phyloP scores from a whole-genome alignment of 2,329 filamentous ascomycete species.

The Corniculantispora saksenae region DNA sequence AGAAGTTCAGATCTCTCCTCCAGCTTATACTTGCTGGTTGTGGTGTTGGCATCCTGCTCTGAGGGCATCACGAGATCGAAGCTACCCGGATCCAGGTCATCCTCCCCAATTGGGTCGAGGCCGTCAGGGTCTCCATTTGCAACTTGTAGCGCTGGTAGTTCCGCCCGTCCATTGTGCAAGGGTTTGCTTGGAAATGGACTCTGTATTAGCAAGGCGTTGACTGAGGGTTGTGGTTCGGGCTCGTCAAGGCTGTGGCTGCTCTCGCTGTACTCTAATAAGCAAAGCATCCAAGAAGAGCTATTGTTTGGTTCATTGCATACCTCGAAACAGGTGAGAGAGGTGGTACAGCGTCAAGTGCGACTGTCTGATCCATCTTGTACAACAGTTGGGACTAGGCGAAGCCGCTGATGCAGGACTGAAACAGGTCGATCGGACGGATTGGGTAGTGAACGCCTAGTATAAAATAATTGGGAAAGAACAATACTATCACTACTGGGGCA shows the following conservation, averaged over 20 bases:
- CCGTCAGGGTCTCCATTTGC: slow-evolving; percentile 27
- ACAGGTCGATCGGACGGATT: not conserved
- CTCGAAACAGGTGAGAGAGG: slow-evolving; percentile 15
- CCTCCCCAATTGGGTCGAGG: slow-evolving; percentile 37
- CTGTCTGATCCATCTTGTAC: slow-evolving; percentile 12
- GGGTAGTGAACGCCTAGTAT: not conserved
- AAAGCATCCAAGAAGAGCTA: not conserved
- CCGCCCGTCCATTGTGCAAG: not conserved
- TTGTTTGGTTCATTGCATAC: not conserved
- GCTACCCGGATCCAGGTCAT: slow-evolving; percentile 40
- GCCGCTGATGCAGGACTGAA: not conserved
- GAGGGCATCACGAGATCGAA: slow-evolving; percentile 36
- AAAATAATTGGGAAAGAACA: not conserved
- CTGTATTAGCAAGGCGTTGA: not conserved
- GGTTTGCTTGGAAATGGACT: not conserved
- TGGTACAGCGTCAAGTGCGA: slow-evolving; percentile 12
- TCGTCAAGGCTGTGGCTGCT: slow-evolving; percentile 13
- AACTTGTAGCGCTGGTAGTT: slow-evolving; percentile 24
- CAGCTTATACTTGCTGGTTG: slow-evolving; percentile 46
- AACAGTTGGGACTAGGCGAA: not conserved
- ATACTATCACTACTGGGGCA: not conserved
- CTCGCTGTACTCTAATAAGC: not conserved
- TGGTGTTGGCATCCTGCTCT: slow-evolving; percentile 6
- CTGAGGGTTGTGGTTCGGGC: not conserved
- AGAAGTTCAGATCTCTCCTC: slow-evolving; percentile 65